Conservation (phyloP, 257 asterid species). For the Salvia rosmarinus region DNA sequence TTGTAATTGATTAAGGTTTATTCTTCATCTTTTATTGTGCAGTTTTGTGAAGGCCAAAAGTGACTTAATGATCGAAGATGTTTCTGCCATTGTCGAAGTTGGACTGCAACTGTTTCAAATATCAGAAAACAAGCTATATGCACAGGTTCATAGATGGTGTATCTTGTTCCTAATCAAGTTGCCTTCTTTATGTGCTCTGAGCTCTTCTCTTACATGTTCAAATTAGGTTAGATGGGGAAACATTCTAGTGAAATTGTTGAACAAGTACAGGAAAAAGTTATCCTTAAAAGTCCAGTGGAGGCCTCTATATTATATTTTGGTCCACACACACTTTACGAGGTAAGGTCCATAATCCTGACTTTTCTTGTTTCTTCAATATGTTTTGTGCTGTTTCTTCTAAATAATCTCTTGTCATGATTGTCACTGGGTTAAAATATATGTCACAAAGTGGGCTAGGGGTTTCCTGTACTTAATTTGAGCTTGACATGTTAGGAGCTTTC, state of each 20-base stretch:
- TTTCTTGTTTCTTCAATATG: conserved; percentile 18
- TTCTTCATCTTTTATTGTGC: conserved; percentile 40
- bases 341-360: too few relatives aligned
- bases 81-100: conserved; percentile 57
- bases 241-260: conserved; percentile 75
- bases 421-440: conserved; percentile 10
- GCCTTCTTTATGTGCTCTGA: conserved; percentile 38
- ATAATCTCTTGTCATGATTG: conserved; percentile 5
- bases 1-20: conserved; percentile 37
- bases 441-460: not conserved
- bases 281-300: conserved; percentile 84
- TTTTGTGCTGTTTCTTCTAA: conserved; percentile 29
- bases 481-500: conserved; percentile 22
- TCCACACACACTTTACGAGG: conserved; percentile 91
- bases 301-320: conserved; percentile 78
- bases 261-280: conserved; percentile 80
- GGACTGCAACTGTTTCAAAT: conserved; percentile 74
- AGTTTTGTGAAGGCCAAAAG: conserved; percentile 93
- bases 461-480: conserved; percentile 15
- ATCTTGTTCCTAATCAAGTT: conserved; percentile 26
- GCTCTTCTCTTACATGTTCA: conserved; percentile 38
- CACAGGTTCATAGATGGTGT: conserved; percentile 62
- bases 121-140: conserved; percentile 75
- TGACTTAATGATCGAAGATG: conserved; percentile 78
- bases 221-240: conserved; percentile 97